Percentiles rank a stretch among this genome's conserved stretches.
Conservation (phyloP, 495 filamentous ascomycete genomes). For the Talaromyces proteolyticus region DNA sequence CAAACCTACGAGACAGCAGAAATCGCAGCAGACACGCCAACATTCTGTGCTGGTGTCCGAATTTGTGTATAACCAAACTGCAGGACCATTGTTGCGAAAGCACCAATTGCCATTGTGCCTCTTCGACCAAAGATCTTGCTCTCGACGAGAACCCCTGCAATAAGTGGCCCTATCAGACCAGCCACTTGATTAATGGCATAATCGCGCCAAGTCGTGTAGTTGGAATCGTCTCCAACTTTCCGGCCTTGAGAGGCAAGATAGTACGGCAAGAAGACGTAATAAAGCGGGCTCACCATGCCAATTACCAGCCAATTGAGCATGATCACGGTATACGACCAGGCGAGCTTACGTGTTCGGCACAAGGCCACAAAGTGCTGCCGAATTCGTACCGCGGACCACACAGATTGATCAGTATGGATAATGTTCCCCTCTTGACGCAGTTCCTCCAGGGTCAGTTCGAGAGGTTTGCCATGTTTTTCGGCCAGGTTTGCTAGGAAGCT, state of each 20-base stretch:
- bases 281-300: constrained; percentile 27
- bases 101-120: constrained; percentile 31
- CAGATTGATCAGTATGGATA: constrained; percentile 22
- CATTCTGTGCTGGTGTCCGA: constrained; percentile 29
- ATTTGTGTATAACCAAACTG: constrained; percentile 41
- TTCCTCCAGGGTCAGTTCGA: constrained; percentile 16
- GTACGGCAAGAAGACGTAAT: constrained; percentile 28
- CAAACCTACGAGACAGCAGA: constrained; percentile 29
- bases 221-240: constrained; percentile 16
- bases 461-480: constrained; percentile 12
- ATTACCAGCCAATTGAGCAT: constrained; percentile 33
- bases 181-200: constrained; percentile 39
- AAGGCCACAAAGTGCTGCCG: constrained; percentile 19
- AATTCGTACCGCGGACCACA: constrained; percentile 23
- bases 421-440: constrained; percentile 20
- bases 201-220: constrained; percentile 31
- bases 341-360: constrained; percentile 18
- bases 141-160: constrained; percentile 31
- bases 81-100: constrained; percentile 32
- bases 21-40: constrained; percentile 36
- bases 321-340: constrained; percentile 22
- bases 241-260: constrained; percentile 27
- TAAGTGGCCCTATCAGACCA: constrained; percentile 31
- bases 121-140: constrained; percentile 24
- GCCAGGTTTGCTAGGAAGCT: constrained; percentile 14